Conservation (phyloP, 208 protist genomes). For the Angomonas ambiguus region DNA sequence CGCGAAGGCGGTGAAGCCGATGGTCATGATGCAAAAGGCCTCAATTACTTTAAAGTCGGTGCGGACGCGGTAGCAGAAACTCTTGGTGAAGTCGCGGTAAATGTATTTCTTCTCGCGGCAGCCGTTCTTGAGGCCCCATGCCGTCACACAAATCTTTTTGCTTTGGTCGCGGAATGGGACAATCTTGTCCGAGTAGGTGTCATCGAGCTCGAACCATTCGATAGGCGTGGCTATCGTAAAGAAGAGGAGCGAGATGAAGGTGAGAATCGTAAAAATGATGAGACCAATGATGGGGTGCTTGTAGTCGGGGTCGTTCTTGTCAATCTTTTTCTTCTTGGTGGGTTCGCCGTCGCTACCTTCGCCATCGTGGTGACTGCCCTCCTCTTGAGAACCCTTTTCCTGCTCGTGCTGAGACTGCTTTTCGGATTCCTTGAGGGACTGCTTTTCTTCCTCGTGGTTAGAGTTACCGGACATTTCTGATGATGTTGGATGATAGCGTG, state of each 20-base stretch:
- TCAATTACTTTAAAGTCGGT: conserved; percentile 40
- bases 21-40: conserved; percentile 63
- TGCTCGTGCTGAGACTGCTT: conserved; percentile 10
- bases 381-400: conserved; percentile 12
- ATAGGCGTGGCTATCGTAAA: conserved; percentile 40
- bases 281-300: conserved; percentile 30
- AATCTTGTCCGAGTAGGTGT: conserved; percentile 20
- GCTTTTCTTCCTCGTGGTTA: background rate
- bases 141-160: conserved; percentile 34
- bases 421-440: background rate
- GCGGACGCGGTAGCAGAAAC: conserved; percentile 42
- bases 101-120: conserved; percentile 39
- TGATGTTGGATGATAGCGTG: background rate
- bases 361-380: conserved; percentile 10
- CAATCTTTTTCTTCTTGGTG: conserved; percentile 13
- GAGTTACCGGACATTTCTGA: background rate
- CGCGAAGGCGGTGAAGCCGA: conserved; percentile 32
- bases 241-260: conserved; percentile 37
- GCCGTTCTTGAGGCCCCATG: conserved; percentile 47
- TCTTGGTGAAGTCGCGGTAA: conserved; percentile 31
- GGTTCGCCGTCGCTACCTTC: conserved; percentile 8
- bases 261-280: conserved; percentile 27
- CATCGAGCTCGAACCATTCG: conserved; percentile 33
- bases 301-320: conserved; percentile 27
- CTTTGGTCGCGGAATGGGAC: conserved; percentile 9